phyloP scores from a whole-genome alignment of 305 asterid genomes.

The Fraxinus dipetala region DNA sequence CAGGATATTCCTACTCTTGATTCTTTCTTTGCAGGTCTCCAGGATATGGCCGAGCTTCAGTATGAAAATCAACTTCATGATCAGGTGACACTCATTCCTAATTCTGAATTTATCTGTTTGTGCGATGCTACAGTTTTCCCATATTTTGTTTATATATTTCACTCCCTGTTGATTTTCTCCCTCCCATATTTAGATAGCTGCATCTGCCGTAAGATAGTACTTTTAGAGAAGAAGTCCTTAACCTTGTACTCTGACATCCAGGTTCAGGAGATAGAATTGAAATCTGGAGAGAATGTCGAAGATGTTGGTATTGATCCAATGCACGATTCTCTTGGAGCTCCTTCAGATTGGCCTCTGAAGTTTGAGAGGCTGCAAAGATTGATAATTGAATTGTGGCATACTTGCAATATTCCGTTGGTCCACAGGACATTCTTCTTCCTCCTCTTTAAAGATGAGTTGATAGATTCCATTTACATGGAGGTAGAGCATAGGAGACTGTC shows the following conservation, averaged over 20 bases:
- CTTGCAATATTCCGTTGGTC: conserved; percentile 70
- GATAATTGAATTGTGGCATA: conserved; percentile 68
- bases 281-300: conserved; percentile 37
- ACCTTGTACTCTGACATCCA: conserved; percentile 3
- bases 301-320: conserved; percentile 43
- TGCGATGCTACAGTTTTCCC: neutral
- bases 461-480: conserved; percentile 87
- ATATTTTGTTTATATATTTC: neutral
- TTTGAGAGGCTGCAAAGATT: conserved; percentile 60
- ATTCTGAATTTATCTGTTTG: neutral
- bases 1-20: conserved; percentile 76
- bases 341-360: conserved; percentile 59
- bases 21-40: conserved; percentile 78
- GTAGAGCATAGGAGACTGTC: conserved; percentile 74
- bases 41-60: conserved; percentile 78
- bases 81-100: conserved; percentile 35
- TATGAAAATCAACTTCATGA: conserved; percentile 34
- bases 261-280: conserved; percentile 37
- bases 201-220: neutral
- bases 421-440: conserved; percentile 82
- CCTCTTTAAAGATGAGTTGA: conserved; percentile 65
- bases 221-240: conserved; percentile 3
- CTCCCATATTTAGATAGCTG: neutral
- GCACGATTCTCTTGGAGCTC: conserved; percentile 35
- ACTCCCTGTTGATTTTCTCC: neutral